Evolutionary conservation across 345 rosid species (phyloP).

Genomic region (Eutrema heterophyllum): DNA sequence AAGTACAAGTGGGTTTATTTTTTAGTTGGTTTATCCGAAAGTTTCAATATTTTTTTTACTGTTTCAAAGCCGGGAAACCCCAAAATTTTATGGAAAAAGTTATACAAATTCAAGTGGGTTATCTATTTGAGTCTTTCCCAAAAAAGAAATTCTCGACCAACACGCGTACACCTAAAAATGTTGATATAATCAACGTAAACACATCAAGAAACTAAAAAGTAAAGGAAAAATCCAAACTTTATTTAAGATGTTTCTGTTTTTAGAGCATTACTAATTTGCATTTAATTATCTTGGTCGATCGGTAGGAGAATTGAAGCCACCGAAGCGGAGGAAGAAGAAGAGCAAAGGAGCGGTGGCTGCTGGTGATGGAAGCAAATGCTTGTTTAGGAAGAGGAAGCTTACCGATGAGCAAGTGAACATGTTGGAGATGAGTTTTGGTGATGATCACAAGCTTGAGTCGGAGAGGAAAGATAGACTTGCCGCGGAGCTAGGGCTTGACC

Average conservation of each 20-base stretch:
- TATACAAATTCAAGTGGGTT: slow-evolving; percentile 9
- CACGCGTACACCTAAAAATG: slow-evolving; percentile 5
- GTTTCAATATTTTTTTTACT: not conserved
- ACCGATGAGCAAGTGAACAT: slow-evolving; percentile 56
- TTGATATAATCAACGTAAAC: slow-evolving; percentile 1
- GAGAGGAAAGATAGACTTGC: slow-evolving; percentile 79
- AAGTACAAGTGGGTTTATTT: not conserved
- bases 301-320: slow-evolving; percentile 42
- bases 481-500: slow-evolving; percentile 74
- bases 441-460: slow-evolving; percentile 84
- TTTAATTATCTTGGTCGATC: not conserved
- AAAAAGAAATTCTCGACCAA: not conserved
- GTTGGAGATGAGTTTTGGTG: slow-evolving; percentile 62
- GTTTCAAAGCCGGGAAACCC: not conserved
- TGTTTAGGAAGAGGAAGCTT: slow-evolving; percentile 68
- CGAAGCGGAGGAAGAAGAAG: slow-evolving; percentile 53
- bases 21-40: not conserved
- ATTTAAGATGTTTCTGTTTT: not conserved
- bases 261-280: not conserved
- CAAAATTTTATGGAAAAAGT: not conserved
- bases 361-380: slow-evolving; percentile 11
- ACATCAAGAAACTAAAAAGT: not conserved
- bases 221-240: not conserved
- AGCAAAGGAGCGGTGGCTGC: slow-evolving; percentile 34
- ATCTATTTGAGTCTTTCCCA: not conserved